Evolutionary conservation across 495 filamentous ascomycete genomes (phyloP).

Genomic region (Rostrohypoxylon terebratum): DNA sequence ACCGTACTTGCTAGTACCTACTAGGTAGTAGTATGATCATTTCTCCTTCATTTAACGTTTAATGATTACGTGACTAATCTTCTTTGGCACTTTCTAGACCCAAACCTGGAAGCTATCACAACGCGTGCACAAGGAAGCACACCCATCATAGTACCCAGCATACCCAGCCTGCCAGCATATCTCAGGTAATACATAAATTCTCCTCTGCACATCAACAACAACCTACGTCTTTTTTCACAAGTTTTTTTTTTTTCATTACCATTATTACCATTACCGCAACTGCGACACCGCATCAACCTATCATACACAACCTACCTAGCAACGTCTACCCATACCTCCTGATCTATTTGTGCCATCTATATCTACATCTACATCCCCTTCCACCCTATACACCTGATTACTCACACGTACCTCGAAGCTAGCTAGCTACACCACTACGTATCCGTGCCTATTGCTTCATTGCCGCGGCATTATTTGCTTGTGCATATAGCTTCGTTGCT

Average conservation of each 20-base stretch:
- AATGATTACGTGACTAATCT: slow-evolving; percentile 24
- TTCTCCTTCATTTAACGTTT: slow-evolving; percentile 11
- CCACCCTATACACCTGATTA: neutral
- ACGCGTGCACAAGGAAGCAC: slow-evolving; percentile 23
- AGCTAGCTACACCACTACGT: neutral
- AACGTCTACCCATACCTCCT: neutral
- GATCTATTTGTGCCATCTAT: neutral
- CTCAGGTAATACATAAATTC: slow-evolving; percentile 19
- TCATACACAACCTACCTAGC: neutral
- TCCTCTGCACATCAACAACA: slow-evolving; percentile 13
- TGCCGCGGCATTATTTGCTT: slow-evolving; percentile 9
- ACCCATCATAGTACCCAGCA: slow-evolving; percentile 2
- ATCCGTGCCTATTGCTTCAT: neutral
- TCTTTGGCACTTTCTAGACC: slow-evolving; percentile 30
- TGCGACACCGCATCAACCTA: slow-evolving; percentile 1
- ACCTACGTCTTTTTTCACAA: slow-evolving; percentile 9
- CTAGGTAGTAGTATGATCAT: no score
- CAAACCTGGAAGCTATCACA: slow-evolving; percentile 35
- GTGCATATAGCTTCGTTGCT: slow-evolving; percentile 9
- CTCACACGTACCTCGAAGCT: neutral
- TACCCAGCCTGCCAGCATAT: no score
- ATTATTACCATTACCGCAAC: slow-evolving; percentile 1
- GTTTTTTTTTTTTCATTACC: neutral
- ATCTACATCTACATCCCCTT: neutral
- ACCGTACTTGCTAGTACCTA: neutral